Base-by-base conservation (phyloP, 2,329 filamentous ascomycete species). In the Aureobasidium musti region DNA sequence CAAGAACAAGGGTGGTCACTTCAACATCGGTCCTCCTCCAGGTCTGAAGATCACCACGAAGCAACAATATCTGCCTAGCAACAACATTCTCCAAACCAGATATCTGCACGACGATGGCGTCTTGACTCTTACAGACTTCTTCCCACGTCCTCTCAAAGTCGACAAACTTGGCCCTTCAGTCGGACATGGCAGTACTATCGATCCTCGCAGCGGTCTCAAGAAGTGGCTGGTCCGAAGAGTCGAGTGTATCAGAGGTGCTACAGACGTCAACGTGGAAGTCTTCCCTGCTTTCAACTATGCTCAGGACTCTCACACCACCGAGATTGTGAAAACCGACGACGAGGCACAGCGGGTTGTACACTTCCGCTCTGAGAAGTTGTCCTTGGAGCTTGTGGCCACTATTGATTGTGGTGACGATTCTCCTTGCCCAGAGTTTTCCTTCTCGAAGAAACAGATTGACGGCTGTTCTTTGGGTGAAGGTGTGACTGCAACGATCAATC, bases 21-120 rank as follows among this genome's bases (percentile, higher is more conserved):
- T 91, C 76, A 87, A 83, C 70, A 89, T 92, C 70, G 73, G 70
- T 17, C 80, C 81, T 26, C 81, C 82, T 2, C 70, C 78, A 1
- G 76, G 80, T 11, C 74, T 83, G 30, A 79, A 79, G 7, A 87
- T 83, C 72, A 91, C 89, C 2, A 91, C 87, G 41, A 92, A 92
- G 75, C 90, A 92, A 77, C 87, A 90, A 73, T 92, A 92, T 72
- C 82, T 92, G 2, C 89, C 89, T 0, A 89, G 87, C 11, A 89
- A 88, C 56, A 91, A 90, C 72, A 88, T 92, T 67, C 80, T 92
- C 2, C 88, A 91, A 75, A 92, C 90, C 1, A 83, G 89, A n/a
- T 92, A 89, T 75, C 89, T 91, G 69, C 85, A 89, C 69, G 90
- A 92, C 71, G 85, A 89, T 66, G 90, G 90, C 0, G 90, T 91